A percentile compares a stretch with the other conserved stretches of the same genome.
These are phyloP conservation scores for Eucalyptus microcorys DNA, from an alignment of 345 rosid species.

Conservation along the genomic window DNA sequence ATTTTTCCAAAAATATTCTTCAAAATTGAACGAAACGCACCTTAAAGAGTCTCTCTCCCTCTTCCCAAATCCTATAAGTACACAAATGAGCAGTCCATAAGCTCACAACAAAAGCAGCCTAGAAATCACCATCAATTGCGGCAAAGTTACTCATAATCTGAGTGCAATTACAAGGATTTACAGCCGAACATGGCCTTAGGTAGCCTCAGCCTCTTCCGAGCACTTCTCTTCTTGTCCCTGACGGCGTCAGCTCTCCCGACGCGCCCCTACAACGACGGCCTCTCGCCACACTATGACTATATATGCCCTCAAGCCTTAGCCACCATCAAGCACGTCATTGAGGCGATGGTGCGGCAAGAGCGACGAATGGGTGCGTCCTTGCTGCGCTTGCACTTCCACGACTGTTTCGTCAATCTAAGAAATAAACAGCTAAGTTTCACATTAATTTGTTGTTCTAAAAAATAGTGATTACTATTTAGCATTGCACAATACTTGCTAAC, in stretches of 20 bases:
- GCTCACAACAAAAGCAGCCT: not conserved
- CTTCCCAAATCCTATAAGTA: not conserved
- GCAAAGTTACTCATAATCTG: not conserved
- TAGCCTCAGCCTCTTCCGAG: not conserved
- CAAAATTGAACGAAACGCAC: too few relatives aligned
- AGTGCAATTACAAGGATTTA: not conserved
- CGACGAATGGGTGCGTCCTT: constrained; percentile 34
- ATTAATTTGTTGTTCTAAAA: not conserved
- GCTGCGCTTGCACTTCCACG: constrained; percentile 19
- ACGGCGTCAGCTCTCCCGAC: not conserved
- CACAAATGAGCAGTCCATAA: not conserved
- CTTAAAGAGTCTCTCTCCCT: not conserved
- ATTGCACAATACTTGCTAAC: not conserved
- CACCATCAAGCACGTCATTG: constrained; percentile 9
- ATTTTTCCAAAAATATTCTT: too few relatives aligned
- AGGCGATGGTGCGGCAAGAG: constrained; percentile 21
- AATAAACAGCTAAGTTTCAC: not conserved
- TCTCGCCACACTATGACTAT: constrained; percentile 32
- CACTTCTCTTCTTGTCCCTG: not conserved
- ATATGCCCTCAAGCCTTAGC: constrained; percentile 41
- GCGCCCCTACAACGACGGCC: not conserved
- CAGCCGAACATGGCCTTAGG: not conserved
- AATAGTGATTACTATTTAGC: not conserved
- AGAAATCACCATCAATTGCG: not conserved
- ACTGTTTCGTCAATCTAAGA: constrained; percentile 41